Percentiles rank a stretch among this genome's conserved stretches.
These are phyloP conservation scores for Setaria italica DNA, from an alignment of 202 grass and related monocot species.

Conservation along the genomic window DNA sequence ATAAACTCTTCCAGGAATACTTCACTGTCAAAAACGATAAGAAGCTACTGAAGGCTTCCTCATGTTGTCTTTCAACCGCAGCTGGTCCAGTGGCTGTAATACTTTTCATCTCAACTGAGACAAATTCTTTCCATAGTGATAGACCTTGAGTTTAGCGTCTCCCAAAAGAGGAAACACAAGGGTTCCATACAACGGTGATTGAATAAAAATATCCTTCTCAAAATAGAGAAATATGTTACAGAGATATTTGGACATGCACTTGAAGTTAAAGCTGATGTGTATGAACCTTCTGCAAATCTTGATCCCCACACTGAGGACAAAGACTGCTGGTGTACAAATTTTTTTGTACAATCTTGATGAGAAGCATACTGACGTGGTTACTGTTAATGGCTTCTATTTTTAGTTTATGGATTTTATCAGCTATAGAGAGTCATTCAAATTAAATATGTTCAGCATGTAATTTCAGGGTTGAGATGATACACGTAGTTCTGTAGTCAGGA, in stretches of 20 bases:
- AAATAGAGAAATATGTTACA: background rate
- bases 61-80: conserved; percentile 83
- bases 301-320: no score
- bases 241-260: conserved; percentile 13
- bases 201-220: conserved; percentile 32
- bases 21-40: conserved; percentile 60
- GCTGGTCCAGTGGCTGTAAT: conserved; percentile 71
- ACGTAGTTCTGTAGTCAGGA: no score
- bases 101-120: conserved; percentile 71
- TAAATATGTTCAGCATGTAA: no score
- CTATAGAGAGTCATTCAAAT: no score
- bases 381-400: no score
- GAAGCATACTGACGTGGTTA: no score
- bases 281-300: no score
- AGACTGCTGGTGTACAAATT: no score
- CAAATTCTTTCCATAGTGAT: conserved; percentile 72
- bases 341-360: no score
- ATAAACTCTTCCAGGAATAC: conserved; percentile 63
- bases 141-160: conserved; percentile 61
- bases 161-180: conserved; percentile 54
- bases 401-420: no score
- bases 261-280: conserved; percentile 38
- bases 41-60: conserved; percentile 69
- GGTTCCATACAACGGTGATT: conserved; percentile 73
- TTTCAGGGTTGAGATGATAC: no score